Conservation (phyloP, 345 rosid species). For the Acer campestre region DNA sequence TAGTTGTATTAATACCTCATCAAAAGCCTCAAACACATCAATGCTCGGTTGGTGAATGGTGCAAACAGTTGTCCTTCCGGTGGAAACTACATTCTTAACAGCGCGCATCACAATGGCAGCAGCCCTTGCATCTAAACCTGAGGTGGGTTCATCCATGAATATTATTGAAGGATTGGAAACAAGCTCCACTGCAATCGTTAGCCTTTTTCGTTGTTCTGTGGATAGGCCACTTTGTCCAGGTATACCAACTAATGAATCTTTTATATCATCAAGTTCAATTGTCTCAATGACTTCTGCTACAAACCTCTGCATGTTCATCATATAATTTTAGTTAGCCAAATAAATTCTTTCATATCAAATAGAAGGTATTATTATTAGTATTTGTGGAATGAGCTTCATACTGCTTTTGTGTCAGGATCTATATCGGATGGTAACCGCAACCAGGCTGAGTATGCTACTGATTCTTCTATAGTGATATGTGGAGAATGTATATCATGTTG, state of each 20-base stretch:
- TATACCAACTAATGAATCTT: conserved; percentile 18
- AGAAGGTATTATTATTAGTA: neutral
- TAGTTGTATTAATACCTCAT: neutral
- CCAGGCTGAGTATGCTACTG: conserved; percentile 57
- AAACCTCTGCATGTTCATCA: conserved; percentile 6
- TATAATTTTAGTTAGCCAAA: too few species aligned
- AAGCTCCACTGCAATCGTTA: conserved; percentile 23
- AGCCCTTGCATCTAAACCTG: conserved; percentile 21
- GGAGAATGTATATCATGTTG: conserved; percentile 69
- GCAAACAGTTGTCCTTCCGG: conserved; percentile 16
- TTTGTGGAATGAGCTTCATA: conserved; percentile 8
- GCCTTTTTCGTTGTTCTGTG: conserved; percentile 21
- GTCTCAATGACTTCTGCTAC: conserved; percentile 19
- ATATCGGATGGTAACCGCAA: conserved; percentile 40
- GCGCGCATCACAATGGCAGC: conserved; percentile 22
- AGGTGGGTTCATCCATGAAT: conserved; percentile 23
- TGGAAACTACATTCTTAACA: conserved; percentile 17
- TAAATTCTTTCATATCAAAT: too few species aligned
- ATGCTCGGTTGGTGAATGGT: conserved; percentile 22
- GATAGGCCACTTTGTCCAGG: conserved; percentile 18
- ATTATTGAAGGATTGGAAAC: conserved; percentile 21
- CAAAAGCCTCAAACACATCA: conserved; percentile 18
- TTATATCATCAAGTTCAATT: conserved; percentile 20
- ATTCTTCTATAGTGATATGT: conserved; percentile 56
- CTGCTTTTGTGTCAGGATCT: conserved; percentile 30